These are phyloP conservation scores for Cystobasidium pallidum DNA, from an alignment of 1,284 basidiomycete species.

Conservation along the genomic window DNA sequence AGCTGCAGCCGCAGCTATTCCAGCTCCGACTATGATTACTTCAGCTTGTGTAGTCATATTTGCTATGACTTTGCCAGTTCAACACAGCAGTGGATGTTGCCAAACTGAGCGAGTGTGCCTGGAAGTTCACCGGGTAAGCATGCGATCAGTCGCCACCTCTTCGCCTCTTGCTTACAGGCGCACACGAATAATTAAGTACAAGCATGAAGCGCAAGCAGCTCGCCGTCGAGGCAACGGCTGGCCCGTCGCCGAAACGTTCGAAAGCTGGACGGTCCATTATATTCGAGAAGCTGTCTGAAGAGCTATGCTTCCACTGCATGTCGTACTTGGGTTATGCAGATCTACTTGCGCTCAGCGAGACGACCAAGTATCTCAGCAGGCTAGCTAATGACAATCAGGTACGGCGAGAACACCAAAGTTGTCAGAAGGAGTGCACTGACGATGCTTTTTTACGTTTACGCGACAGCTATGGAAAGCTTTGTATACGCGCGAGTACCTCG, in stretches of 20 bases:
- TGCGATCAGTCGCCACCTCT: neutral
- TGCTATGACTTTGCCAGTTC: neutral
- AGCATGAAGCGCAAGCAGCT: slow-evolving; percentile 30
- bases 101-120: neutral
- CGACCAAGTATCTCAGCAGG: slow-evolving; percentile 23
- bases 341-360: slow-evolving; percentile 23
- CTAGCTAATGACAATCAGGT: slow-evolving; percentile 35
- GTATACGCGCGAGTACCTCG: slow-evolving; percentile 45
- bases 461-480: slow-evolving; percentile 48
- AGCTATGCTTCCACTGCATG: slow-evolving; percentile 33
- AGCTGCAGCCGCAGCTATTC: slow-evolving; percentile 85
- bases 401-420: neutral
- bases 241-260: neutral
- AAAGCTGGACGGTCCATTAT: neutral
- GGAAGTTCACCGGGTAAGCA: neutral
- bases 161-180: neutral
- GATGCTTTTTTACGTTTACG: neutral
- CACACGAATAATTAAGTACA: neutral
- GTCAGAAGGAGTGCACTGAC: neutral
- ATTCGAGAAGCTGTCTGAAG: slow-evolving; percentile 22
- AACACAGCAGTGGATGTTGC: too few species aligned
- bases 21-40: slow-evolving; percentile 65
- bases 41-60: slow-evolving; percentile 46
- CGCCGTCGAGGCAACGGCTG: neutral
- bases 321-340: slow-evolving; percentile 20